A percentile compares a stretch with the other conserved stretches of the same genome.
Conservation (phyloP, 805 yeast species). For the Candida insectorum region DNA sequence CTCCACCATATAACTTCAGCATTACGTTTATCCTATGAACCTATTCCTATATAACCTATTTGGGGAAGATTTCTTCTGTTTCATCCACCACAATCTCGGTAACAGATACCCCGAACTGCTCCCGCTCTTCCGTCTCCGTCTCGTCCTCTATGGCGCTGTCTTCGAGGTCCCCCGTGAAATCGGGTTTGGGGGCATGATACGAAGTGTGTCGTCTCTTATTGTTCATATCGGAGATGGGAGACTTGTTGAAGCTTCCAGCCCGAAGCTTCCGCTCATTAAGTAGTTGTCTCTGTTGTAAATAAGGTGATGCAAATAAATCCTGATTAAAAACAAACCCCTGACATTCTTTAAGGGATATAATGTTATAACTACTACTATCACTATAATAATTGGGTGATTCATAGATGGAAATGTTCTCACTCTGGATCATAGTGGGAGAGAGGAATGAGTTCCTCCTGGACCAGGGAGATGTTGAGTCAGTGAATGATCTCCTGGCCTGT, state of each 20-base stretch:
- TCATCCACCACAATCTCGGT: slow-evolving; percentile 39
- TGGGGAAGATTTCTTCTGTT: slow-evolving; percentile 17
- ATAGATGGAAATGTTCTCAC: slow-evolving; percentile 54
- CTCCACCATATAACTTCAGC: too few relatives aligned
- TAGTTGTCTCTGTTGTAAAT: slow-evolving; percentile 50
- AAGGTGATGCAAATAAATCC: slow-evolving; percentile 69
- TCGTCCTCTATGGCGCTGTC: slow-evolving; percentile 19
- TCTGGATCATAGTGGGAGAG: slow-evolving; percentile 53
- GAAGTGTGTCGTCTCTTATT: slow-evolving; percentile 9
- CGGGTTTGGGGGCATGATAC: slow-evolving; percentile 6
- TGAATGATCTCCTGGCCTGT: slow-evolving; percentile 23
- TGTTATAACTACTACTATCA: slow-evolving; percentile 24
- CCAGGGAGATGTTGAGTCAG: slow-evolving; percentile 48
- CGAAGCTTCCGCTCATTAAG: slow-evolving; percentile 31
- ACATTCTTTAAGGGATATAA: slow-evolving; percentile 52
- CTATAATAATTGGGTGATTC: slow-evolving; percentile 38
- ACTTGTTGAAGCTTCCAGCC: slow-evolving; percentile 12
- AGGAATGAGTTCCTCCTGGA: slow-evolving; percentile 55
- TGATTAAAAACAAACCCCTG: slow-evolving; percentile 80
- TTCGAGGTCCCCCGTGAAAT: slow-evolving; percentile 2
- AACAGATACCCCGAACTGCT: slow-evolving; percentile 34
- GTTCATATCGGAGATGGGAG: neutral
- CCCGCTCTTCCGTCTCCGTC: slow-evolving; percentile 15
- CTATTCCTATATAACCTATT: too few relatives aligned
- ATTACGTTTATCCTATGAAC: too few relatives aligned